phyloP scores from a whole-genome alignment of 2,329 filamentous ascomycete genomes.

The Alternaria panax region DNA sequence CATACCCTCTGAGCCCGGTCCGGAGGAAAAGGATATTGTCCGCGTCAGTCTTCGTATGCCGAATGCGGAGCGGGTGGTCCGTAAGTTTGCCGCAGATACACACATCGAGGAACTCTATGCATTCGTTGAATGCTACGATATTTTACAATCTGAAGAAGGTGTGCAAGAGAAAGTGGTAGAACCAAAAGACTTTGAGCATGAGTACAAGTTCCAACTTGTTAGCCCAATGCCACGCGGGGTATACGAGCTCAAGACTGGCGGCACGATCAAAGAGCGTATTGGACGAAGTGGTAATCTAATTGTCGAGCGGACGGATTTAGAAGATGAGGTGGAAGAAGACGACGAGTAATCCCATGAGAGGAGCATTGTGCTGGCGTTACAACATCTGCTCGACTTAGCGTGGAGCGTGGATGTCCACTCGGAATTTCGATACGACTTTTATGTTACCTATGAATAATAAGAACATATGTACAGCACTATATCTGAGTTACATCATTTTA shows the following conservation, averaged over 20 bases:
- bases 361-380: neutral
- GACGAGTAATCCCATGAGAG: conserved; percentile 14
- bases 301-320: conserved; percentile 74
- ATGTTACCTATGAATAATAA: neutral
- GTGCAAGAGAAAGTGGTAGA: conserved; percentile 51
- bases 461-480: neutral
- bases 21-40: conserved; percentile 71
- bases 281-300: conserved; percentile 87
- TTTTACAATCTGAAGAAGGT: conserved; percentile 58
- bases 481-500: neutral
- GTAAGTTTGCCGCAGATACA: conserved; percentile 74
- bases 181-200: conserved; percentile 76
- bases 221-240: conserved; percentile 85
- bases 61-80: conserved; percentile 76
- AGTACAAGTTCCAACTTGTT: conserved; percentile 85
- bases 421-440: neutral
- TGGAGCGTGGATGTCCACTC: conserved; percentile 2
- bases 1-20: conserved; percentile 72
- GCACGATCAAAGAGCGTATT: conserved; percentile 74
- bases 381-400: conserved; percentile 6
- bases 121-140: conserved; percentile 89
- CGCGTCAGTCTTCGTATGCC: conserved; percentile 70
- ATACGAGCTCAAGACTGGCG: conserved; percentile 72
- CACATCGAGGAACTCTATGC: conserved; percentile 90
- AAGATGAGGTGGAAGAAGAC: conserved; percentile 60